Evolutionary conservation across 108 stramenopile species (phyloP).

Genomic region (Skeletonema marinoi): DNA sequence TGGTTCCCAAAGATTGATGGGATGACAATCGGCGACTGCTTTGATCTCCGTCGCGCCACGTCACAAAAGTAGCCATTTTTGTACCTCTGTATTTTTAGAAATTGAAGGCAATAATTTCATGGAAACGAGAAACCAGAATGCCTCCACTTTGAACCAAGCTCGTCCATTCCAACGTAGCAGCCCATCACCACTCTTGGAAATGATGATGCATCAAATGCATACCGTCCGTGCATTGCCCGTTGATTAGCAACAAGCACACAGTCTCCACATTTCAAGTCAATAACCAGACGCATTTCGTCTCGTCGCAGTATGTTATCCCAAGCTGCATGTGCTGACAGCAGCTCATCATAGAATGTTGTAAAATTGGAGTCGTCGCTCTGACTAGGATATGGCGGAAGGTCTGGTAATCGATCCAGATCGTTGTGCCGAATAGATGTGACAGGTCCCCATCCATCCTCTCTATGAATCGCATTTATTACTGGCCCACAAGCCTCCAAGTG

Average conservation of each 20-base stretch:
- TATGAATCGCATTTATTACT: slow-evolving; percentile 51
- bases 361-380: slow-evolving; percentile 23
- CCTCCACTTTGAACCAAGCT: slow-evolving; percentile 44
- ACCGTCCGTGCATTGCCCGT: slow-evolving; percentile 81
- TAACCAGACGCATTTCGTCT: slow-evolving; percentile 73
- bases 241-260: slow-evolving; percentile 85
- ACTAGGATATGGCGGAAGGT: slow-evolving; percentile 62
- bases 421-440: slow-evolving; percentile 78
- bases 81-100: neutral
- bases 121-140: slow-evolving; percentile 22
- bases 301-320: slow-evolving; percentile 70
- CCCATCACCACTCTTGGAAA: slow-evolving; percentile 75
- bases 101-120: neutral
- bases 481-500: slow-evolving; percentile 75
- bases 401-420: slow-evolving; percentile 83
- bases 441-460: slow-evolving; percentile 39
- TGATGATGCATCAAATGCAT: slow-evolving; percentile 49
- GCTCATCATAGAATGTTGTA: slow-evolving; percentile 55
- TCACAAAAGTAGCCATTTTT: neutral
- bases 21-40: too few relatives aligned
- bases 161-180: slow-evolving; percentile 70
- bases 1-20: too few relatives aligned
- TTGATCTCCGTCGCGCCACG: neutral
- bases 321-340: slow-evolving; percentile 61
- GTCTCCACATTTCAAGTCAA: slow-evolving; percentile 72